Conservation (phyloP, 2,329 filamentous ascomycete genomes). For the Colletotrichum salicis region DNA sequence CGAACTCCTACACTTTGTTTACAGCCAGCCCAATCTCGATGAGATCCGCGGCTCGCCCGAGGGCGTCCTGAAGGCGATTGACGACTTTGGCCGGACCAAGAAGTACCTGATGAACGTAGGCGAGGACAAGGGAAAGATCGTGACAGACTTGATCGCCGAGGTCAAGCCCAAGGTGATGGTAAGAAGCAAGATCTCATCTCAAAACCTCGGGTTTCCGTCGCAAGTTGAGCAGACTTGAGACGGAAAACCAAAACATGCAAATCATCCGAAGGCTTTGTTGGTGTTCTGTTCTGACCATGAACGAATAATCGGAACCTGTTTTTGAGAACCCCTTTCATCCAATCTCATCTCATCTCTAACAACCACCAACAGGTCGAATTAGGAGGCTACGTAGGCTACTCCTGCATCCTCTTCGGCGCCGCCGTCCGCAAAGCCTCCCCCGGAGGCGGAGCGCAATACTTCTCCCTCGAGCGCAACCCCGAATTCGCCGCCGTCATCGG, state of each 20-base stretch:
- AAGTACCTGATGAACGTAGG: slow-evolving; percentile 87
- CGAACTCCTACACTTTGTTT: slow-evolving; percentile 77
- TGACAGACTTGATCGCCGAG: slow-evolving; percentile 74
- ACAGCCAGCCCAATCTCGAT: slow-evolving; percentile 68
- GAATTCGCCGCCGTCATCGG: slow-evolving; percentile 78
- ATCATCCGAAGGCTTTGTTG: background rate
- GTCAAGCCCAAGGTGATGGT: slow-evolving; percentile 75
- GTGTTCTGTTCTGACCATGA: too few relatives aligned
- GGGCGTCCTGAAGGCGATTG: slow-evolving; percentile 74
- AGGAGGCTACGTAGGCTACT: slow-evolving; percentile 85
- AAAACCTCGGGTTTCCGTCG: background rate
- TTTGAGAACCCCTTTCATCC: background rate
- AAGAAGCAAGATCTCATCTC: slow-evolving; percentile 27
- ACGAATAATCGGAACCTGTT: too few relatives aligned
- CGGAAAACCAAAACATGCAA: too few relatives aligned
- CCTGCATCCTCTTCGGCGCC: slow-evolving; percentile 78
- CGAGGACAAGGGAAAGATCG: slow-evolving; percentile 76
- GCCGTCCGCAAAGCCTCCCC: slow-evolving; percentile 64
- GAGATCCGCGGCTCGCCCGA: slow-evolving; percentile 72
- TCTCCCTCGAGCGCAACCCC: slow-evolving; percentile 77
- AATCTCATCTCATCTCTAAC: background rate
- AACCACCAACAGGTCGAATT: slow-evolving; percentile 69
- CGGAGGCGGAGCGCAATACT: slow-evolving; percentile 77
- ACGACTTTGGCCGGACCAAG: slow-evolving; percentile 70
- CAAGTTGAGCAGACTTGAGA: background rate